phyloP scores from a whole-genome alignment of 306 rosid species.

The Carpinus viminea region DNA sequence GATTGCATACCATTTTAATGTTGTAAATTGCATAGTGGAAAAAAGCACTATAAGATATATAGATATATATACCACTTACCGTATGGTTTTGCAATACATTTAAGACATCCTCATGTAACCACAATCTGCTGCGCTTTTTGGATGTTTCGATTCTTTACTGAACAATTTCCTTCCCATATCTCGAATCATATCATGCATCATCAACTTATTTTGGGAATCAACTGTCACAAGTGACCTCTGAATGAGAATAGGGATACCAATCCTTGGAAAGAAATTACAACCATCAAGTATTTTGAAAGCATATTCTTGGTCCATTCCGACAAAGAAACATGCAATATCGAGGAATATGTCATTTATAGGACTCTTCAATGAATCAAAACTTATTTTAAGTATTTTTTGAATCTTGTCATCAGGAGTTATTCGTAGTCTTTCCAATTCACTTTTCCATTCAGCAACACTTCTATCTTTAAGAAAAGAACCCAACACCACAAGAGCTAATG shows the following conservation, averaged over 20 bases:
- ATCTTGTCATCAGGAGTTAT: slow-evolving; percentile 29
- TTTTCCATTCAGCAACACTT: slow-evolving; percentile 26
- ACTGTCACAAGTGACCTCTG: slow-evolving; percentile 30
- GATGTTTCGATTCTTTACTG: slow-evolving; percentile 20
- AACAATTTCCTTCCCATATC: slow-evolving; percentile 48
- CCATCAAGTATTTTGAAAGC: slow-evolving; percentile 28
- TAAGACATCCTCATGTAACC: background rate
- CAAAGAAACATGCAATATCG: slow-evolving; percentile 44
- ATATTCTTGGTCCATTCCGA: slow-evolving; percentile 20
- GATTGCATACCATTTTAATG: background rate
- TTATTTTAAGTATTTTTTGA: slow-evolving; percentile 25
- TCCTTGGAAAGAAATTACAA: slow-evolving; percentile 29
- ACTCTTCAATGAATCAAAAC: slow-evolving; percentile 24
- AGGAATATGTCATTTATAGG: slow-evolving; percentile 36
- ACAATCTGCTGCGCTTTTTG: slow-evolving; percentile 26
- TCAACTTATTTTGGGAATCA: slow-evolving; percentile 5
- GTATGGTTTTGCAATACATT: background rate
- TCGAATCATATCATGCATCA: slow-evolving; percentile 32
- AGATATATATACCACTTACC: background rate
- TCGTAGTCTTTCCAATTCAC: slow-evolving; percentile 26
- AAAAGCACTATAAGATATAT: too few relatives aligned
- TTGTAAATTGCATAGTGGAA: background rate
- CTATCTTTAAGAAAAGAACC: slow-evolving; percentile 36
- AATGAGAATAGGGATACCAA: slow-evolving; percentile 26
- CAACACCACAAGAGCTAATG: slow-evolving; percentile 41